Evolutionary conservation across 2,329 filamentous ascomycete species (phyloP).

Genomic region (Microdochium trichocladiopsis): DNA sequence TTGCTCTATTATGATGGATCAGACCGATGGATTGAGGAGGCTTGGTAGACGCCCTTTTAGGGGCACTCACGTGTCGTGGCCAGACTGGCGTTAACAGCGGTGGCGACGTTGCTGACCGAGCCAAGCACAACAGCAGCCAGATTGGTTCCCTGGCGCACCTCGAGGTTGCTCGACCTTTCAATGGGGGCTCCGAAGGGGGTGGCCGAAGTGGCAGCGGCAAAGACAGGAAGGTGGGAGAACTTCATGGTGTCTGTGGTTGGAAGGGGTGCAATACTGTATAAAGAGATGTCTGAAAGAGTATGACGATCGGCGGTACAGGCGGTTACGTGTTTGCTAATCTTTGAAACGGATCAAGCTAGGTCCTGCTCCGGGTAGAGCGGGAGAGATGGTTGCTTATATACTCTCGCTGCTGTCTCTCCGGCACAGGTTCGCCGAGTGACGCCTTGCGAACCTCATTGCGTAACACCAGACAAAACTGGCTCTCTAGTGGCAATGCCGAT

Average conservation of each 20-base stretch:
- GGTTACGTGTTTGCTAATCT: too few relatives aligned
- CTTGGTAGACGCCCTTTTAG: background rate
- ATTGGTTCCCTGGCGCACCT: background rate
- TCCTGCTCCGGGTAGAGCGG: too few relatives aligned
- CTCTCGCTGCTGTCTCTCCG: too few relatives aligned
- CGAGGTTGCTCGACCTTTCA: background rate
- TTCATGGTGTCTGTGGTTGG: background rate
- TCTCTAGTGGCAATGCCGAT: too few relatives aligned
- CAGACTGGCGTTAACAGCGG: background rate
- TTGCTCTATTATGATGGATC: background rate
- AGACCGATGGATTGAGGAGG: background rate
- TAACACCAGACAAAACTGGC: too few relatives aligned
- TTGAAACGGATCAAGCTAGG: too few relatives aligned
- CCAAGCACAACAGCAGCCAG: background rate
- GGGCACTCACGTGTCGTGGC: background rate
- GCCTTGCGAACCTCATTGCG: too few relatives aligned
- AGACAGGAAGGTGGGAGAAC: background rate
- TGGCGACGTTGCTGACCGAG: background rate
- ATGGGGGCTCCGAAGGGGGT: background rate
- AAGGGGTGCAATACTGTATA: background rate
- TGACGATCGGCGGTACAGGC: too few relatives aligned
- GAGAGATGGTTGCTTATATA: too few relatives aligned
- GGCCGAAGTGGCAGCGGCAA: background rate
- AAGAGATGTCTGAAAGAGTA: background rate
- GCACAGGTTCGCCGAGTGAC: too few relatives aligned